These are phyloP conservation scores for Candida awuae DNA, from an alignment of 805 yeast species.

Conservation along the genomic window DNA sequence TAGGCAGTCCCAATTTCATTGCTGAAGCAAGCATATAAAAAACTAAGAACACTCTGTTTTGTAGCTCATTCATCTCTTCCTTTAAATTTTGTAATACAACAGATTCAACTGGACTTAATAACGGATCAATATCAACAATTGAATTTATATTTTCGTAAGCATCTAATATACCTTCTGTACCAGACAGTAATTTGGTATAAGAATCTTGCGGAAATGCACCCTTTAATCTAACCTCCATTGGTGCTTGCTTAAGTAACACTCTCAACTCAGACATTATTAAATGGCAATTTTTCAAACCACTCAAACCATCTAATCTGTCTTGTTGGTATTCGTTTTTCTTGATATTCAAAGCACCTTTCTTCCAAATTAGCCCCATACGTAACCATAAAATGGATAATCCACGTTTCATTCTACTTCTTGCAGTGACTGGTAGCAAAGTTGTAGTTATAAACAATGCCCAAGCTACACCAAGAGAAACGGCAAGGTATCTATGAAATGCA, in stretches of 20 bases:
- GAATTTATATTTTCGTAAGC: conserved; percentile 67
- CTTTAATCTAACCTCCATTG: conserved; percentile 64
- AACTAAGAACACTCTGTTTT: conserved; percentile 62
- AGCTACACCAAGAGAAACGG: conserved; percentile 63
- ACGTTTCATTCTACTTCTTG: conserved; percentile 56
- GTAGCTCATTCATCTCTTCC: conserved; percentile 58
- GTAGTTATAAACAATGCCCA: conserved; percentile 72
- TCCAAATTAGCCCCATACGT: conserved; percentile 75
- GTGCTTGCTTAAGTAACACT: conserved; percentile 56
- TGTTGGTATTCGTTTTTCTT: conserved; percentile 25
- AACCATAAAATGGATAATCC: conserved; percentile 69
- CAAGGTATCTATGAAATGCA: conserved; percentile 68
- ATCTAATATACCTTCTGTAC: conserved; percentile 62
- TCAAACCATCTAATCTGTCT: conserved; percentile 33
- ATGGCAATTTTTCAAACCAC: conserved; percentile 38
- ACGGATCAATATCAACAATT: conserved; percentile 56
- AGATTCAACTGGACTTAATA: conserved; percentile 43
- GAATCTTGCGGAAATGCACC: conserved; percentile 56
- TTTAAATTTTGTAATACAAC: conserved; percentile 46
- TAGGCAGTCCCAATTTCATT: conserved; percentile 63
- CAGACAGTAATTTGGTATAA: conserved; percentile 42
- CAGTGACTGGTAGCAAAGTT: conserved; percentile 65
- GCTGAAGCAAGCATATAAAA: conserved; percentile 78
- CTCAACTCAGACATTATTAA: conserved; percentile 53
- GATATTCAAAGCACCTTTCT: conserved; percentile 57